Percentiles rank a stretch among this genome's conserved stretches.
Evolutionary conservation across 2,329 filamentous ascomycete genomes (phyloP).

Genomic region (Aureobasidium sp.): DNA sequence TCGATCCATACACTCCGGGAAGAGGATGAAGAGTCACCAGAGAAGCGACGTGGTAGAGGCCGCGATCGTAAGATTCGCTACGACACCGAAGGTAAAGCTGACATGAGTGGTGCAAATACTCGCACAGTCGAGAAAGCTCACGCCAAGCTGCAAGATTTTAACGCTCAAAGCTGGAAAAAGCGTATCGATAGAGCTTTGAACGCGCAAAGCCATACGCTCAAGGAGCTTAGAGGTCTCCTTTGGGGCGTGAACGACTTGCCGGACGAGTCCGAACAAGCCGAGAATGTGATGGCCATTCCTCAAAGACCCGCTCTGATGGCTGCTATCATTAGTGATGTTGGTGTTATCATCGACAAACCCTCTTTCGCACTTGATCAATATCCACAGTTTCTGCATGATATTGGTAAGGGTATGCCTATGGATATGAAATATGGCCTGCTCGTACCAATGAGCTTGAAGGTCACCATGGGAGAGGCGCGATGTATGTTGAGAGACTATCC

Average conservation of each 20-base stretch:
- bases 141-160: slow-evolving; percentile 67
- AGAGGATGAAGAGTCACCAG: slow-evolving; percentile 6
- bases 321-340: slow-evolving; percentile 73
- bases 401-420: slow-evolving; percentile 94
- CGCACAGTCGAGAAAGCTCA: slow-evolving; percentile 71
- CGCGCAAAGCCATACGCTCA: slow-evolving; percentile 65
- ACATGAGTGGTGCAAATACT: slow-evolving; percentile 64
- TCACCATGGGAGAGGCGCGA: slow-evolving; percentile 84
- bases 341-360: slow-evolving; percentile 82
- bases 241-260: slow-evolving; percentile 76
- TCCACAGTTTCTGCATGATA: slow-evolving; percentile 73
- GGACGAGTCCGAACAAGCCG: slow-evolving; percentile 73
- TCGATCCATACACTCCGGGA: slow-evolving; percentile 15
- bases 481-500: slow-evolving; percentile 90
- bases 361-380: slow-evolving; percentile 78
- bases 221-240: slow-evolving; percentile 70
- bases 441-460: slow-evolving; percentile 79
- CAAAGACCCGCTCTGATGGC: slow-evolving; percentile 78
- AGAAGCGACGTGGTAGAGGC: slow-evolving; percentile 14
- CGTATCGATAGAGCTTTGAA: slow-evolving; percentile 73
- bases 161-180: slow-evolving; percentile 85
- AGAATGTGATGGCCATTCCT: slow-evolving; percentile 79
- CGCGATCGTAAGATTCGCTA: slow-evolving; percentile 56
- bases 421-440: slow-evolving; percentile 87
- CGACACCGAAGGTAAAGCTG: slow-evolving; percentile 68